Evolutionary conservation across 768 basidiomycete species (phyloP), one percentile per base, ranked within the genome.

Genomic region (Harrya chromipes): DNA sequence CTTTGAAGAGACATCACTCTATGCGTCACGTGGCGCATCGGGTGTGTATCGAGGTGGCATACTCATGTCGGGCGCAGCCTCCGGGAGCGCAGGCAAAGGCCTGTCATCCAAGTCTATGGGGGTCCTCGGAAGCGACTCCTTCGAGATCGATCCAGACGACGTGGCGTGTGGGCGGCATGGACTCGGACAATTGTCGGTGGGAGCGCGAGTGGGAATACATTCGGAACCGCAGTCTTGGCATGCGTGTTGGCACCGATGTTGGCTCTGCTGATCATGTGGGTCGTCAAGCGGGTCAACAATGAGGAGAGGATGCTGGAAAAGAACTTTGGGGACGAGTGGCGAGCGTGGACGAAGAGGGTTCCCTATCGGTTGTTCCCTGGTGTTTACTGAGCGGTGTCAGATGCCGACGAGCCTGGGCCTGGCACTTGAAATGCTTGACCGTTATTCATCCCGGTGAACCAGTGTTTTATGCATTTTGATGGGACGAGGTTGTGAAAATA

Each of bases 301-400:
- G 67, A 68, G 41, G 65, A 68, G n/a, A 37, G 38, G 31, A 69
- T 65, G 63, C 47, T 68, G 11, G 58, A 63, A n/a, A 31, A 46
- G 17, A 17, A 47, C 19, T 65, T 68, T 54, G 64, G 68, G 1
- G 55, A 58, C 17, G 56, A 23, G 20, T 68, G 68, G 68, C 57
- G 50, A 4, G 44, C 41, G 19, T 68, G 64, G 59, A 46, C 37
- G 6, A 55, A 17, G 33, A 45, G 41, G 26, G 68, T 69, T 3
- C 59, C 58, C 0, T 64, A 24, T 39, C 49, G 55, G 4, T 36
- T 68, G 40, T 23, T 69, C 3, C 67, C 65, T 0, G 52, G 59
- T 4, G 39, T 65, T 14, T 6, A 9, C 2, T 33, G 14, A 33
- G 13, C 11, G 2, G 4, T 29, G 6, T 31, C 23, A 3, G 23